Percentiles rank a stretch among this genome's conserved stretches.
These are phyloP conservation scores for Stachybotrys echinatus DNA, from an alignment of 2,329 filamentous ascomycete genomes.

Conservation along the genomic window DNA sequence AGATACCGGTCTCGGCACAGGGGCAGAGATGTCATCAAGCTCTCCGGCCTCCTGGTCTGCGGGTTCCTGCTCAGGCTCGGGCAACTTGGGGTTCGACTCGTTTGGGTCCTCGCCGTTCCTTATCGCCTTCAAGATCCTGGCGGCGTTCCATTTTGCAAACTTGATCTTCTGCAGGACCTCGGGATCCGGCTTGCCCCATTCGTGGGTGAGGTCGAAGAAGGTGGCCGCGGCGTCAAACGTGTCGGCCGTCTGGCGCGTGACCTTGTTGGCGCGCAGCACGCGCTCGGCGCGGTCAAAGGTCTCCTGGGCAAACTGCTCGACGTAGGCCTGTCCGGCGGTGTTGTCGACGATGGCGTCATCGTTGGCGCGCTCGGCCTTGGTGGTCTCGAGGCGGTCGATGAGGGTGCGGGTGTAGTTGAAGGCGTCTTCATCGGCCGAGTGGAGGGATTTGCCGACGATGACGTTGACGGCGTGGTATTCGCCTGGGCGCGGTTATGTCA, in stretches of 20 bases:
- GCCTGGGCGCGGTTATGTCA: conserved; percentile 41
- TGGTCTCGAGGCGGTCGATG: conserved; percentile 81
- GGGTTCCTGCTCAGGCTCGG: conserved; percentile 40
- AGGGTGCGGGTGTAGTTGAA: conserved; percentile 74
- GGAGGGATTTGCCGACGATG: conserved; percentile 75
- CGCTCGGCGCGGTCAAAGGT: conserved; percentile 81
- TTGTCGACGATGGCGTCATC: conserved; percentile 87
- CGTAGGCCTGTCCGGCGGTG: conserved; percentile 78
- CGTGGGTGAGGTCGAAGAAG: conserved; percentile 81
- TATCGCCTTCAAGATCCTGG: conserved; percentile 84
- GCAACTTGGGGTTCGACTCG: conserved; percentile 71
- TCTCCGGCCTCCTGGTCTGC: too few relatives aligned
- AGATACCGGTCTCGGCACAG: conserved; percentile 37
- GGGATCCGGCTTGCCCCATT: conserved; percentile 72
- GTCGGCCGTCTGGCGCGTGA: conserved; percentile 85
- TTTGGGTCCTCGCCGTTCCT: conserved; percentile 92
- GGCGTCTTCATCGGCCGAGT: conserved; percentile 72
- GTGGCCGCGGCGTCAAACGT: conserved; percentile 90
- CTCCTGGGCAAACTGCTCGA: conserved; percentile 89
- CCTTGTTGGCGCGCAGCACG: conserved; percentile 75
- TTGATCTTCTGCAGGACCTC: conserved; percentile 85
- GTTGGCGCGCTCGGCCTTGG: conserved; percentile 55
- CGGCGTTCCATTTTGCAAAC: conserved; percentile 92
- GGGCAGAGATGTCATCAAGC: too few relatives aligned
- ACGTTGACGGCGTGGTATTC: conserved; percentile 92